These are phyloP conservation scores for Pseudonitzschia pungens DNA, from an alignment of 108 stramenopile species.

Conservation along the genomic window DNA sequence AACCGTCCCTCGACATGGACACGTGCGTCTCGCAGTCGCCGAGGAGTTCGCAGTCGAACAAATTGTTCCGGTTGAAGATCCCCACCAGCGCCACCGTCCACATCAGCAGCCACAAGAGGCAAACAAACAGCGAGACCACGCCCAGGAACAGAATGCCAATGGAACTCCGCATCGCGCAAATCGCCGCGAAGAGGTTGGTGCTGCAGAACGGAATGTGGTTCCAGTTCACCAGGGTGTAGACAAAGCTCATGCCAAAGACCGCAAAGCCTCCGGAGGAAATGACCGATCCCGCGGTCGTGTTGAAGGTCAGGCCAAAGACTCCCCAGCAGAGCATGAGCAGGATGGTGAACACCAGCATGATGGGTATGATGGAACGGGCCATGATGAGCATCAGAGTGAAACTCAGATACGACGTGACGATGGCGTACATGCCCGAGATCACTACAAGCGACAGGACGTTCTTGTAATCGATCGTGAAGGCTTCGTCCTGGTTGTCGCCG, in stretches of 20 bases:
- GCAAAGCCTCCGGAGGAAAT: conserved; percentile 28
- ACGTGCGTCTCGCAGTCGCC: conserved; percentile 31
- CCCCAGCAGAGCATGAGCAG: conserved; percentile 40
- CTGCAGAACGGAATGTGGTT: conserved; percentile 80
- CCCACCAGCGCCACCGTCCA: conserved; percentile 73
- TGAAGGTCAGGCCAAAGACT: conserved; percentile 30
- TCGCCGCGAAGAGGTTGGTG: conserved; percentile 67
- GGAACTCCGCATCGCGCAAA: conserved; percentile 62
- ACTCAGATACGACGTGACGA: conserved; percentile 28
- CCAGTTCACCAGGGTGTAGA: conserved; percentile 44
- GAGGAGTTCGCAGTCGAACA: conserved; percentile 28
- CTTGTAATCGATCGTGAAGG: conserved; percentile 44
- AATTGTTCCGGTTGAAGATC: conserved; percentile 50
- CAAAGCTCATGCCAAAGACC: conserved; percentile 19
- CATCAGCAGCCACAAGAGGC: conserved; percentile 52
- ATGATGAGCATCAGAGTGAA: conserved; percentile 53
- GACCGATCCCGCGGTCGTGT: conserved; percentile 32
- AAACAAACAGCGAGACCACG: conserved; percentile 39
- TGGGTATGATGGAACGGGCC: conserved; percentile 45
- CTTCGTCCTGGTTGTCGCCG: neutral
- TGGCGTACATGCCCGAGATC: conserved; percentile 44
- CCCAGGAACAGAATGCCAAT: conserved; percentile 57
- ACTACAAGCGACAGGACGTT: conserved; percentile 36
- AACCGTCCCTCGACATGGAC: conserved; percentile 3
- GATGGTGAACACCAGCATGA: conserved; percentile 41